Percentiles rank a stretch among this genome's conserved stretches.
These are phyloP conservation scores for Xerophyta viscosa DNA, from an alignment of 106 monocot species.

Conservation along the genomic window DNA sequence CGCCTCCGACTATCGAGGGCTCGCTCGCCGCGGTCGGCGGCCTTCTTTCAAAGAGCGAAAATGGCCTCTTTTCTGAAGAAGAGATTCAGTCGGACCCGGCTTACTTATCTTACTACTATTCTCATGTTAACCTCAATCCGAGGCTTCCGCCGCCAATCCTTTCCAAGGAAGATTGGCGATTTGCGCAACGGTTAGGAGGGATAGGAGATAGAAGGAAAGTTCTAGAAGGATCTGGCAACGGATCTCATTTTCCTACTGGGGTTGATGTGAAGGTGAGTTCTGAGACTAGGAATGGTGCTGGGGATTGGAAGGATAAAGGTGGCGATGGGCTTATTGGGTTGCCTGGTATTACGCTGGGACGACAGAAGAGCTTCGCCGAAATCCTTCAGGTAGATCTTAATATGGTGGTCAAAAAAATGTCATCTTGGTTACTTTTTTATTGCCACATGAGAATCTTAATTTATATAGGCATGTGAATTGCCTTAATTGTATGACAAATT, in stretches of 20 bases:
- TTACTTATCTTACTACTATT: conserved; percentile 49
- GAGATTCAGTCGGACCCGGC: conserved; percentile 49
- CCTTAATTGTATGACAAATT: too few species aligned
- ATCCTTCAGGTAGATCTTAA: conserved; percentile 29
- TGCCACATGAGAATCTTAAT: too few species aligned
- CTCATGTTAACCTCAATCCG: conserved; percentile 59
- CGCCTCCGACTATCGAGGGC: conserved; percentile 71
- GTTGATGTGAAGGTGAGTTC: conserved; percentile 8
- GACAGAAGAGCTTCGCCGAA: conserved; percentile 22
- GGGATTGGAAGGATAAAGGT: conserved; percentile 4
- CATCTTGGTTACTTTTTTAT: too few species aligned
- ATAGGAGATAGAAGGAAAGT: conserved; percentile 40
- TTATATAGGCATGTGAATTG: background rate
- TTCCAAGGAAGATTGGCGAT: conserved; percentile 64
- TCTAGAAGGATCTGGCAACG: conserved; percentile 9
- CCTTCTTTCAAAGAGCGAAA: conserved; percentile 17
- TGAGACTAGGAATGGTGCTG: background rate
- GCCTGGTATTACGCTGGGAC: conserved; percentile 12
- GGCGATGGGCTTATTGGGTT: conserved; percentile 19
- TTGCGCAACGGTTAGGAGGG: conserved; percentile 49
- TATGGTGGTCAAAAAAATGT: background rate
- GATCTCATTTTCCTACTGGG: conserved; percentile 23
- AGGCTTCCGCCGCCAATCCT: conserved; percentile 51
- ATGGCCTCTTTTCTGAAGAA: conserved; percentile 37
- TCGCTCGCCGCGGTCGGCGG: conserved; percentile 47